Evolutionary conservation across 108 stramenopile species (phyloP).

Genomic region (Stephanodiscus triporus): DNA sequence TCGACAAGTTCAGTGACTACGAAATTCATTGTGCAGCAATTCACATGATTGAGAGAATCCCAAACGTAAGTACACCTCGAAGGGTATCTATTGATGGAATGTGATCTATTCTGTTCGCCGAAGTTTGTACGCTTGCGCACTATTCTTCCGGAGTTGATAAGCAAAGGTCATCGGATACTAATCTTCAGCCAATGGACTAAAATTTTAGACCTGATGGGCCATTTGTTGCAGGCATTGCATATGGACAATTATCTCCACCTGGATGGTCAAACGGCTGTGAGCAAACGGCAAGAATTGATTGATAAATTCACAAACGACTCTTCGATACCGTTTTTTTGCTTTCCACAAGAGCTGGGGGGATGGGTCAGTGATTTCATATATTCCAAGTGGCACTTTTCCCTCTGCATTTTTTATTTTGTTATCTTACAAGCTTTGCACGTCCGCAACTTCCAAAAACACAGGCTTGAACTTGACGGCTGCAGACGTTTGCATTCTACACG

Average conservation of each 20-base stretch:
- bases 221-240: slow-evolving; percentile 68
- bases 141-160: slow-evolving; percentile 58
- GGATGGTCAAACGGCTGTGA: slow-evolving; percentile 74
- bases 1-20: slow-evolving; percentile 86
- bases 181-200: slow-evolving; percentile 92
- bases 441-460: neutral
- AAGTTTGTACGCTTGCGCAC: slow-evolving; percentile 70
- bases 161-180: slow-evolving; percentile 68
- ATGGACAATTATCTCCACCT: slow-evolving; percentile 66
- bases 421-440: slow-evolving; percentile 27
- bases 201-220: slow-evolving; percentile 82
- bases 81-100: slow-evolving; percentile 57
- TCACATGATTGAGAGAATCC: slow-evolving; percentile 72
- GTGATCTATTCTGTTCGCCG: slow-evolving; percentile 76
- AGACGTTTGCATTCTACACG: slow-evolving; percentile 96
- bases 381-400: slow-evolving; percentile 42
- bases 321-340: slow-evolving; percentile 79
- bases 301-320: slow-evolving; percentile 75
- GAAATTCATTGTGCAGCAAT: slow-evolving; percentile 79
- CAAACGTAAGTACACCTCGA: slow-evolving; percentile 51
- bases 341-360: slow-evolving; percentile 82
- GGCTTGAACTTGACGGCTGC: slow-evolving; percentile 91
- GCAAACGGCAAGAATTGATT: slow-evolving; percentile 78
- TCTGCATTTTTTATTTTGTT: slow-evolving; percentile 34
- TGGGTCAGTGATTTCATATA: slow-evolving; percentile 38